These are phyloP conservation scores for Bromus sterilis DNA, from an alignment of 176 grass and related monocot genomes.

Conservation along the genomic window DNA sequence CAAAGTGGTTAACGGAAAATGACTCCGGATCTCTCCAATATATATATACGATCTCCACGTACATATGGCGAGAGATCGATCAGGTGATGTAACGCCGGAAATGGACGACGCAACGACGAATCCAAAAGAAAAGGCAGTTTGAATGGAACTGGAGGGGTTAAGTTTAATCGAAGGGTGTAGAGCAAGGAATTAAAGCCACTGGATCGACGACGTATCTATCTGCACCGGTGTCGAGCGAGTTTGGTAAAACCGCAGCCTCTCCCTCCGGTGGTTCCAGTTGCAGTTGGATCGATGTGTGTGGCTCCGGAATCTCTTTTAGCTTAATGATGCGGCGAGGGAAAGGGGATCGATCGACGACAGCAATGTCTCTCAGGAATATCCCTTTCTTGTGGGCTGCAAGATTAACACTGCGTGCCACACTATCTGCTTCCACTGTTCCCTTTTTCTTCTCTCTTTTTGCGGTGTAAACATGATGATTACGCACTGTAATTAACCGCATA, in stretches of 20 bases:
- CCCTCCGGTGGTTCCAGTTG: too few relatives aligned
- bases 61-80: not conserved
- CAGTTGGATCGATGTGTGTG: not conserved
- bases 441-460: too few relatives aligned
- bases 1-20: slow-evolving; percentile 46
- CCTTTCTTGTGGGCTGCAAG: slow-evolving; percentile 29
- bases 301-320: slow-evolving; percentile 18
- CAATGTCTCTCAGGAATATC: slow-evolving; percentile 20
- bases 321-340: slow-evolving; percentile 28
- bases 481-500: not conserved
- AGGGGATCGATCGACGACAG: not conserved
- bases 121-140: slow-evolving; percentile 25
- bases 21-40: slow-evolving; percentile 6
- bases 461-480: not conserved
- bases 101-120: slow-evolving; percentile 13
- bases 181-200: slow-evolving; percentile 32
- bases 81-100: slow-evolving; percentile 24
- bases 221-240: not conserved
- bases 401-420: not conserved
- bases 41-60: not conserved
- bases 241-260: slow-evolving; percentile 11
- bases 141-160: not conserved
- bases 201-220: not conserved
- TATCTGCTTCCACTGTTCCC: not conserved
- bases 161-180: slow-evolving; percentile 2